phyloP scores from a whole-genome alignment of 2,329 filamentous ascomycete genomes.

The Fusarium devonianum region DNA sequence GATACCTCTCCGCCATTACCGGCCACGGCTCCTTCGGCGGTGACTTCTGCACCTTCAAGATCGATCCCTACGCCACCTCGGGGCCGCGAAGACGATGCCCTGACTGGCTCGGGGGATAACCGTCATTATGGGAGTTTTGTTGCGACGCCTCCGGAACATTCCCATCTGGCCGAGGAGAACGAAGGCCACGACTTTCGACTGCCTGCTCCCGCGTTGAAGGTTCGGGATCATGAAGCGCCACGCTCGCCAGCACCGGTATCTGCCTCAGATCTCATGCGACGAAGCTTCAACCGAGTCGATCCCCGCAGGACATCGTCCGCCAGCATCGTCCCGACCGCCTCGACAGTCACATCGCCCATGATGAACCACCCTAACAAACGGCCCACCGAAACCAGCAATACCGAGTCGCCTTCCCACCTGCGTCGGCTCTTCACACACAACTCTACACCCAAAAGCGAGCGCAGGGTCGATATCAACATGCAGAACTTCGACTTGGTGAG shows the following conservation, averaged over 20 bases:
- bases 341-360: constrained; percentile 19
- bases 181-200: constrained; percentile 54
- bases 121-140: constrained; percentile 63
- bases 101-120: constrained; percentile 50
- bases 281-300: constrained; percentile 37
- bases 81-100: constrained; percentile 49
- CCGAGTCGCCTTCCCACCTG: constrained; percentile 43
- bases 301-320: constrained; percentile 49
- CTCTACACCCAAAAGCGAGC: constrained; percentile 28
- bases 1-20: constrained; percentile 14
- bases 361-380: constrained; percentile 27
- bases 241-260: constrained; percentile 37
- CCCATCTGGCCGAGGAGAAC: constrained; percentile 36
- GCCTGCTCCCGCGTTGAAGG: constrained; percentile 60
- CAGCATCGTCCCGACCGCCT: constrained; percentile 33
- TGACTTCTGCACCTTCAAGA: constrained; percentile 16
- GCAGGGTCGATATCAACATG: constrained; percentile 53
- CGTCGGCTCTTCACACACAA: constrained; percentile 49
- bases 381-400: constrained; percentile 16
- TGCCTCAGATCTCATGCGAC: constrained; percentile 25
- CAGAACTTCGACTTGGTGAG: constrained; percentile 68
- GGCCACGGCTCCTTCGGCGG: constrained; percentile 14
- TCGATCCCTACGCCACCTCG: constrained; percentile 34
- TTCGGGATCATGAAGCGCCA: constrained; percentile 40
- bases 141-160: constrained; percentile 48